Conservation (phyloP, 495 filamentous ascomycete genomes). For the Cercophora newfieldiana region DNA sequence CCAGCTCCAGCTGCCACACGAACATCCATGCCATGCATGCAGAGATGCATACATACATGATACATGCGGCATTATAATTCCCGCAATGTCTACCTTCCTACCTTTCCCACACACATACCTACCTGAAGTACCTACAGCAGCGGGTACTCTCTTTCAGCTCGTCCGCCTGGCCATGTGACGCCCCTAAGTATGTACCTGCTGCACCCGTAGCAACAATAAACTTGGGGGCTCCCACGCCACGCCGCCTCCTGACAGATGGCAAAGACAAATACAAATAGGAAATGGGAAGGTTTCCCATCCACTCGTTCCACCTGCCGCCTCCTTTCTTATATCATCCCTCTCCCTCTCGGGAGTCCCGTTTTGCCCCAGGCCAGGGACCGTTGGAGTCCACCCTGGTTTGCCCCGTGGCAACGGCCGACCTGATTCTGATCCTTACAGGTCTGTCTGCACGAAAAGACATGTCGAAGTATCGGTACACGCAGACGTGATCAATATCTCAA, state of each 20-base stretch:
- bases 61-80: background rate
- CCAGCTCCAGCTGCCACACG: no score
- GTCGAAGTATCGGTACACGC: background rate
- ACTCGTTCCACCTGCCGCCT: background rate
- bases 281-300: background rate
- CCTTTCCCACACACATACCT: no score
- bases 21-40: no score
- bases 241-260: background rate
- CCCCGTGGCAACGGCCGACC: no score
- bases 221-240: background rate
- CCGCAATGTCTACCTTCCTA: no score
- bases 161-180: background rate
- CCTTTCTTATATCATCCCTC: background rate
- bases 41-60: no score
- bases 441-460: background rate
- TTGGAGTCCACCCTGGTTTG: background rate
- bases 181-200: no score
- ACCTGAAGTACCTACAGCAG: no score
- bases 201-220: background rate
- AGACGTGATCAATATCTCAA: no score
- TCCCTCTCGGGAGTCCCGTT: background rate
- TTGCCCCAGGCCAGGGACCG: background rate
- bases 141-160: background rate
- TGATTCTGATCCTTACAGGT: no score
- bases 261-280: background rate